These are phyloP conservation scores for Diaporthe amygdali DNA, from an alignment of 2,329 filamentous ascomycete species.

Conservation along the genomic window DNA sequence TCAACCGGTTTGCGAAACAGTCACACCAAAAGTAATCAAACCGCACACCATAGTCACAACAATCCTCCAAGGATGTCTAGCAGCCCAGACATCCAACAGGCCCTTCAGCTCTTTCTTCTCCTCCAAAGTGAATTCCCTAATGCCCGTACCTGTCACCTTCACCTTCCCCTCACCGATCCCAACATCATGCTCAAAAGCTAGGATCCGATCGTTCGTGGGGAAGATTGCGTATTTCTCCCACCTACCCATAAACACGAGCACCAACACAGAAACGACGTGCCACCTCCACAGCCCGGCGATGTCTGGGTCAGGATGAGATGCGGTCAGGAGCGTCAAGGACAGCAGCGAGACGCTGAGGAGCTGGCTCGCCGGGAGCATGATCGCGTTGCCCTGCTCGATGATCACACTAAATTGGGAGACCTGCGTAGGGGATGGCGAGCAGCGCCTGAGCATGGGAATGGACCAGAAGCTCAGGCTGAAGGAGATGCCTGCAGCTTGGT, in stretches of 20 bases:
- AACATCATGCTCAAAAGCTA: background rate
- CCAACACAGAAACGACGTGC: background rate
- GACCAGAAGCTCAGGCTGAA: background rate
- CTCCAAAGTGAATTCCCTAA: background rate
- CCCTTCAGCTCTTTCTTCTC: background rate
- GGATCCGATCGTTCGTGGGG: background rate
- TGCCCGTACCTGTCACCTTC: background rate
- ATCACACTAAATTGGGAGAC: background rate
- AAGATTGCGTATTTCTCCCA: background rate
- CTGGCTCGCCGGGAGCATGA: background rate
- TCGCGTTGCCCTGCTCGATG: background rate
- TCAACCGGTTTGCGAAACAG: background rate
- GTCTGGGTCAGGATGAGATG: background rate
- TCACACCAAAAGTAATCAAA: slow-evolving; percentile 1
- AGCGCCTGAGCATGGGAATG: background rate
- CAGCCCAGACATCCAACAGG: background rate
- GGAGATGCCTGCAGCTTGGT: background rate
- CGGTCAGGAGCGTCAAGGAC: background rate
- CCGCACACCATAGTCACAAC: background rate
- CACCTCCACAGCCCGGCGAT: background rate
- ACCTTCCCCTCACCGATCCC: background rate
- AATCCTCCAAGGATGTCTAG: background rate
- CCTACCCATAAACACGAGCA: background rate
- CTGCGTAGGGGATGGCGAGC: background rate
- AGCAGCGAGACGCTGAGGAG: background rate